Evolutionary conservation across 139 green algal genomes (phyloP).

Genomic region (Volvox africanus): DNA sequence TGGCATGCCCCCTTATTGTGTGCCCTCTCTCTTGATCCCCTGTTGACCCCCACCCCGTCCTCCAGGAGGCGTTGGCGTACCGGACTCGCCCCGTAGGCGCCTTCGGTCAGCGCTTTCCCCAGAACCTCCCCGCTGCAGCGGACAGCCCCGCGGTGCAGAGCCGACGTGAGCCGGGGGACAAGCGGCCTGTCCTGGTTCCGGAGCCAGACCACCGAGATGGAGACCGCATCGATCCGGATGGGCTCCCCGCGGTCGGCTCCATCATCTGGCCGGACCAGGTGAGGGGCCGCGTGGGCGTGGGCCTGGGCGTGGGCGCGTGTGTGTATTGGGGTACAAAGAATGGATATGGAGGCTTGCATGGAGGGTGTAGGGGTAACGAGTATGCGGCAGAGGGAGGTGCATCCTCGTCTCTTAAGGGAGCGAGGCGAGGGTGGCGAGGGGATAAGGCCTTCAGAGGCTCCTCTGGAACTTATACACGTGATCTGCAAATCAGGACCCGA

Average conservation of each 20-base stretch:
- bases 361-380: no score
- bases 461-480: no score
- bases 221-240: slow-evolving; percentile 79
- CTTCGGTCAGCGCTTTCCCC: slow-evolving; percentile 84
- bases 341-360: no score
- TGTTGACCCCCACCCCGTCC: background rate
- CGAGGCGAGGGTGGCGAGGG: no score
- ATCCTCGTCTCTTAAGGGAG: no score
- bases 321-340: no score
- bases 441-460: no score
- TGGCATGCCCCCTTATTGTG: no score
- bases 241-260: slow-evolving; percentile 82
- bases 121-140: slow-evolving; percentile 63
- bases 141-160: background rate
- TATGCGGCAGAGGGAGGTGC: no score
- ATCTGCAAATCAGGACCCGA: no score
- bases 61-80: slow-evolving; percentile 9
- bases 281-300: background rate
- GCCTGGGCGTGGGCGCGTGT: background rate
- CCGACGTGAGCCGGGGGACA: background rate
- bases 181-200: slow-evolving; percentile 42
- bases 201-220: slow-evolving; percentile 65
- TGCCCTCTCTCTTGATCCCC: no score
- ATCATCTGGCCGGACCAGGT: slow-evolving; percentile 81
- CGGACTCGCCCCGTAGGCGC: slow-evolving; percentile 55